phyloP scores from a whole-genome alignment of 2,329 filamentous ascomycete genomes.

The Aureobasidium subglaciale region DNA sequence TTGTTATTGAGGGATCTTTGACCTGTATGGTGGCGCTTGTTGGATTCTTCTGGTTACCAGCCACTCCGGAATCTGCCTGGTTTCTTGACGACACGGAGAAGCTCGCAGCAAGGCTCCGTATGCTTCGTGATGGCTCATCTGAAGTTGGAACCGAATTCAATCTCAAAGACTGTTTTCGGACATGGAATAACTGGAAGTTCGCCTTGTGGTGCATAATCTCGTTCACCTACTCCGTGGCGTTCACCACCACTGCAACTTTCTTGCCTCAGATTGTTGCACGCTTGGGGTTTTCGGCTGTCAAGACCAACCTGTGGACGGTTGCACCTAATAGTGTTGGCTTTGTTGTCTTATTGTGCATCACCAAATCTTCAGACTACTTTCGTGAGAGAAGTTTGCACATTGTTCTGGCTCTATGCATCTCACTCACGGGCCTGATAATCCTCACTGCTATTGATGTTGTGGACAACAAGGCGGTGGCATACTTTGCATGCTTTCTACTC shows the following conservation, averaged over 20 bases:
- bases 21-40: constrained; percentile 27
- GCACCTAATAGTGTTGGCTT: constrained; percentile 44
- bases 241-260: constrained; percentile 41
- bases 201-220: constrained; percentile 39
- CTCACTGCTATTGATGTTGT: constrained; percentile 39
- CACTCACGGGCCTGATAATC: constrained; percentile 39
- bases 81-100: constrained; percentile 32
- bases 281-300: constrained; percentile 38
- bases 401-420: constrained; percentile 33
- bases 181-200: constrained; percentile 39
- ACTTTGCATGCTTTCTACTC: constrained; percentile 46
- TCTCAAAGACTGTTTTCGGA: constrained; percentile 35
- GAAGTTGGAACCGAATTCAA: constrained; percentile 33
- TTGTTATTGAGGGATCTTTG: constrained; percentile 36
- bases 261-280: constrained; percentile 42
- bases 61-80: constrained; percentile 30
- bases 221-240: constrained; percentile 44
- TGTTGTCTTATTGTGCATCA: constrained; percentile 38
- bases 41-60: constrained; percentile 31
- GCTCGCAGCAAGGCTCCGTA: constrained; percentile 36
- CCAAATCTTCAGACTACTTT: constrained; percentile 39
- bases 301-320: constrained; percentile 45
- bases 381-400: constrained; percentile 44
- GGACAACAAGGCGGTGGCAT: constrained; percentile 37
- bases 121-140: constrained; percentile 40